Evolutionary conservation across 345 rosid species (phyloP).

Genomic region (Trapa incisa): DNA sequence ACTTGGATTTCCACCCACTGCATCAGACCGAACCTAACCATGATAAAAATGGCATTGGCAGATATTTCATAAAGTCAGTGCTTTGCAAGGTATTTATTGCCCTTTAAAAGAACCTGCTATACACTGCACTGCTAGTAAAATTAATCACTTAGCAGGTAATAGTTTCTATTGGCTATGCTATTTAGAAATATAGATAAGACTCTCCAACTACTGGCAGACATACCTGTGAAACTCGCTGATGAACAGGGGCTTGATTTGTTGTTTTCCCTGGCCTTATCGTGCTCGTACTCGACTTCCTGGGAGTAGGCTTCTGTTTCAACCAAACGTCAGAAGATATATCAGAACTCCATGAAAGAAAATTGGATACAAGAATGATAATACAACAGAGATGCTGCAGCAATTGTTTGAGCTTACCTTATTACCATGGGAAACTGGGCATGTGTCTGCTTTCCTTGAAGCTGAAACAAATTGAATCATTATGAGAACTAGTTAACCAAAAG

Average conservation of each 20-base stretch:
- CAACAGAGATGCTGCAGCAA: not conserved
- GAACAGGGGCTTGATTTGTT: constrained; percentile 33
- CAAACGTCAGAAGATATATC: constrained; percentile 13
- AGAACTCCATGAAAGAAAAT: not conserved
- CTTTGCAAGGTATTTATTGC: not conserved
- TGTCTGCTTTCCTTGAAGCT: constrained; percentile 34
- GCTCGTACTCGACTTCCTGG: constrained; percentile 37
- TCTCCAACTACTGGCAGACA: constrained; percentile 8
- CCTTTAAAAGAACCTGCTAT: not conserved
- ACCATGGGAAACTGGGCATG: constrained; percentile 13
- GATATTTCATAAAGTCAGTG: not conserved
- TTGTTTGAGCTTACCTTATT: constrained; percentile 34
- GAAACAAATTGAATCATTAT: constrained; percentile 10
- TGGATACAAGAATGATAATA: not conserved
- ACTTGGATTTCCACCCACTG: constrained; percentile 22
- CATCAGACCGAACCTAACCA: constrained; percentile 22
- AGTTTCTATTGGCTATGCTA: not conserved
- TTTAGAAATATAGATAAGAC: not conserved
- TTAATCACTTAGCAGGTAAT: not conserved
- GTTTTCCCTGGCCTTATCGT: constrained; percentile 31
- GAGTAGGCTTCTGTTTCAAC: constrained; percentile 31
- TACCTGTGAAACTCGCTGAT: constrained; percentile 28
- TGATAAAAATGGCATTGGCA: not conserved
- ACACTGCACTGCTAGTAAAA: too few species aligned
- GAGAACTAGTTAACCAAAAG: not conserved